Conservation (phyloP, 2,329 filamentous ascomycete species). For the Ilyonectria destructans region DNA sequence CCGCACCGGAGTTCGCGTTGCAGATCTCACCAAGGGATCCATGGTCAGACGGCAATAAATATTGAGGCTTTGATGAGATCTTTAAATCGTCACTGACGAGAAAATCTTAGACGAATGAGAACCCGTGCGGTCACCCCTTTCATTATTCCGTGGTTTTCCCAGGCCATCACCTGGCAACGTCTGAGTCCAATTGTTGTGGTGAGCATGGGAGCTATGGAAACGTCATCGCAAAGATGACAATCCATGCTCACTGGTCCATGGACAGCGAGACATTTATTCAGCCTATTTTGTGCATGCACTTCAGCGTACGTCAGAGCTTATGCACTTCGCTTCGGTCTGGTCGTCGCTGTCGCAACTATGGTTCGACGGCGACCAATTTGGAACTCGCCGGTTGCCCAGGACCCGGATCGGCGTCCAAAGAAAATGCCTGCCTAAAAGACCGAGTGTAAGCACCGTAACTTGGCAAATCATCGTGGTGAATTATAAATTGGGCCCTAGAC, state of each 20-base stretch:
- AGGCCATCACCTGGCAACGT: neutral
- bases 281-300: neutral
- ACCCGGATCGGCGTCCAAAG: neutral
- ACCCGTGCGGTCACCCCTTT: neutral
- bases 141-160: neutral
- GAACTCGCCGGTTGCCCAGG: neutral
- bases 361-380: neutral
- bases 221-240: neutral
- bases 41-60: neutral
- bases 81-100: neutral
- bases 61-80: neutral
- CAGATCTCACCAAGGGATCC: neutral
- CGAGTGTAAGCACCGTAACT: neutral
- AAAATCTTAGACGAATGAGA: no score
- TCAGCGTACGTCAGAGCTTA: neutral
- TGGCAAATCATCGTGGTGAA: neutral
- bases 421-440: neutral
- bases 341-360: neutral
- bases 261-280: neutral
- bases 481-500: conserved; percentile 1
- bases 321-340: neutral
- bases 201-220: neutral
- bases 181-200: neutral
- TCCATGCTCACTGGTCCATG: neutral
- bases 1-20: conserved; percentile 13